phyloP scores from a whole-genome alignment of 345 rosid genomes.

The Punica granatum region DNA sequence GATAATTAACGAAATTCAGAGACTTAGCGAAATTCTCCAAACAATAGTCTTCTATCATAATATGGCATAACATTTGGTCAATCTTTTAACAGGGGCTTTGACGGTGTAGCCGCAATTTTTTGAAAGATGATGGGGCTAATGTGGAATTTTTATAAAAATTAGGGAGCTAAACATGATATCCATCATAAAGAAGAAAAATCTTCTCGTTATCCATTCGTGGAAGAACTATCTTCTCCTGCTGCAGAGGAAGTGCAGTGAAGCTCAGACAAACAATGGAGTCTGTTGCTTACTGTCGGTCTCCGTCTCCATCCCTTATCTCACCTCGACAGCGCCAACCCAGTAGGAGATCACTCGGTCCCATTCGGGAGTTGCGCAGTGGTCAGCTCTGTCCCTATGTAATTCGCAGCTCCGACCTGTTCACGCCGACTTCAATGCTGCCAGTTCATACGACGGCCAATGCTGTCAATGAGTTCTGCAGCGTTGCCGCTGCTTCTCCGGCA shows the following conservation, averaged over 20 bases:
- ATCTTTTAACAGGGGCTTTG: too few species aligned
- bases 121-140: neutral
- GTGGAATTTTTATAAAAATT: neutral
- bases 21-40: too few species aligned
- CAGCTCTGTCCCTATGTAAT: neutral
- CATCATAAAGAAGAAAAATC: neutral
- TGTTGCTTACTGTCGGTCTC: neutral
- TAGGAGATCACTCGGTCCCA: neutral
- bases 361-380: neutral
- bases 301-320: neutral
- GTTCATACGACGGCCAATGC: conserved; percentile 11
- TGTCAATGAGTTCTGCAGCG: conserved; percentile 8
- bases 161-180: neutral
- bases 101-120: neutral
- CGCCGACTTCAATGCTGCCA: neutral
- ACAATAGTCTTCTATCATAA: too few species aligned
- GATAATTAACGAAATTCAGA: too few species aligned
- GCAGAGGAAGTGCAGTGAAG: too few species aligned
- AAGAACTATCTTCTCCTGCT: too few species aligned
- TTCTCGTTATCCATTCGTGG: neutral
- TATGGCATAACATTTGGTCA: too few species aligned
- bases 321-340: neutral
- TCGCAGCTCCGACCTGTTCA: neutral
- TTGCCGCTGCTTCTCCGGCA: conserved; percentile 20
- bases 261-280: neutral